Conservation (phyloP, 2,329 filamentous ascomycete species). For the Botrytis medusae region DNA sequence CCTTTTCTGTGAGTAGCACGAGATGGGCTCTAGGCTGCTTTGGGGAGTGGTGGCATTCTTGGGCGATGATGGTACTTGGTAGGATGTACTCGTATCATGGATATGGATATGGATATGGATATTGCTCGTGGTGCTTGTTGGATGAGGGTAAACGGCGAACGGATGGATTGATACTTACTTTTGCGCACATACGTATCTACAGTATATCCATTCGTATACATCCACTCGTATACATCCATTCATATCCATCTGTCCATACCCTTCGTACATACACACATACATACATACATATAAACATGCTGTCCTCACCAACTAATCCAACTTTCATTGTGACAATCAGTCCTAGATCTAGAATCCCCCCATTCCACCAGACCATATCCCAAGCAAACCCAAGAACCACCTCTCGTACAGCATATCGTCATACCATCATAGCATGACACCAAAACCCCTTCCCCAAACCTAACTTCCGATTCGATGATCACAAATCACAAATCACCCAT, state of each 20-base stretch:
- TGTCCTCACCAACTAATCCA: background rate
- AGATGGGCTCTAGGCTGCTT: background rate
- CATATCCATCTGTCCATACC: background rate
- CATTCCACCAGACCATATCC: background rate
- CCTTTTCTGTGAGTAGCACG: background rate
- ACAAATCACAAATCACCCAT: background rate
- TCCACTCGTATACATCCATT: background rate
- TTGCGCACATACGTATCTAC: background rate
- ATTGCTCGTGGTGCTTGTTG: background rate
- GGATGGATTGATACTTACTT: background rate
- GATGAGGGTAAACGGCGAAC: background rate
- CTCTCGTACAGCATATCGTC: background rate
- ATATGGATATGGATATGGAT: background rate
- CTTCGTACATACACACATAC: background rate
- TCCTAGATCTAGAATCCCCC: background rate
- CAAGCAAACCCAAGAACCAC: background rate
- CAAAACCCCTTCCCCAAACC: background rate
- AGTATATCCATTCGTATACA: background rate
- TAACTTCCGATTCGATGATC: background rate
- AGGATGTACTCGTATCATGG: background rate
- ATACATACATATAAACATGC: too few species aligned
- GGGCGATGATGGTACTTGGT: background rate
- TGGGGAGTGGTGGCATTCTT: background rate
- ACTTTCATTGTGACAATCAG: background rate
- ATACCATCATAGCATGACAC: background rate